A percentile compares a stretch with the other conserved stretches of the same genome.
Evolutionary conservation across 2,329 filamentous ascomycete genomes (phyloP).

Genomic region (Colletotrichum simmondsii): DNA sequence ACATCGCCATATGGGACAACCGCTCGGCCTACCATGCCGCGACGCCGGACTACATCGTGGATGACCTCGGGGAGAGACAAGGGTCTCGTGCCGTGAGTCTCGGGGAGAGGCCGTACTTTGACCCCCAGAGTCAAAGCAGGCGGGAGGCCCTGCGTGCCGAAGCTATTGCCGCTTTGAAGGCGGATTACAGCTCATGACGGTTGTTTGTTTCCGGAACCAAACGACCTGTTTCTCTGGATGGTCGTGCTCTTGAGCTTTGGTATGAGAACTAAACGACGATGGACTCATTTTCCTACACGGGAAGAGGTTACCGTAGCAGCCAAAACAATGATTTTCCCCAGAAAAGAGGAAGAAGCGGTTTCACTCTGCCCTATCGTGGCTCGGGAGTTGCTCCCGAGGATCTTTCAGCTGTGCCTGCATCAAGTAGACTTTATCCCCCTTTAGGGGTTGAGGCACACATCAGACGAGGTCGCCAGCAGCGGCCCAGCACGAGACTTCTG

Average conservation of each 20-base stretch:
- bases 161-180: not conserved
- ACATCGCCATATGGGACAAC: conserved; percentile 69
- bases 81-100: conserved; percentile 63
- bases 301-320: not conserved
- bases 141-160: conserved; percentile 33
- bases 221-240: not conserved
- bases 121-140: conserved; percentile 51
- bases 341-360: not conserved
- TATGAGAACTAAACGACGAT: not conserved
- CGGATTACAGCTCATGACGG: not conserved
- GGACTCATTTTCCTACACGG: not conserved
- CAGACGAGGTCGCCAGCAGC: not conserved
- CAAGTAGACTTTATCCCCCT: not conserved
- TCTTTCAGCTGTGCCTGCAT: not conserved
- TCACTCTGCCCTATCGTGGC: not conserved
- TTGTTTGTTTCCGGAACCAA: not conserved
- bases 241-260: not conserved
- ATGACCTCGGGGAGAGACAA: conserved; percentile 56
- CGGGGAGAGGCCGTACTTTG: conserved; percentile 65
- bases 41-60: conserved; percentile 60
- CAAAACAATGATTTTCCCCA: not conserved
- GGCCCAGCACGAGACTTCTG: not conserved
- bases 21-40: conserved; percentile 66
- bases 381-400: not conserved
- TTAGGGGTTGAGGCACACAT: not conserved